Evolutionary conservation across 257 asterid species (phyloP), one percentile per base, ranked within the genome.

Genomic region (Paulownia fortunei): DNA sequence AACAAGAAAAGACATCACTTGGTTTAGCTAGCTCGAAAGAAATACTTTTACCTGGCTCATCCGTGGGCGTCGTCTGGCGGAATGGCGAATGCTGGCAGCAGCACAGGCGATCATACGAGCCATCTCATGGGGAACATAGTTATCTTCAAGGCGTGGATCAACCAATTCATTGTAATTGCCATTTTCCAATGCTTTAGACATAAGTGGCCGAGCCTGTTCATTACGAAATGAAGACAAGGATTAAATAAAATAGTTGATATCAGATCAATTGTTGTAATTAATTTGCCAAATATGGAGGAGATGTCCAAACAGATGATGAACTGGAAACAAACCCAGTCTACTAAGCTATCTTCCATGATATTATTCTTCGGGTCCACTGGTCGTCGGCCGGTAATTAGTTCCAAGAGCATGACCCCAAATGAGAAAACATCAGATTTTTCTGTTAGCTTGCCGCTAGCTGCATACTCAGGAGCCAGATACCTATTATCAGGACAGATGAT

Each of bases 31-130:
- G n/a, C n/a, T n/a, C n/a, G n/a, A n/a, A n/a, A n/a, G n/a, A n/a
- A n/a, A n/a, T n/a, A n/a, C n/a, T n/a, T n/a, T 63, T 78, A 89
- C 97, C 91, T 90, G 97, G 81, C 93, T 87, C 97, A 92, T 92
- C 81, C 80, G 88, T 6, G 97, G 96, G 64, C 97, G 96, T 78
- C 89, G 85, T 82, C 89, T 86, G 19, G 96, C 90, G 16, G 96
- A 92, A 82, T 92, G 92, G 12, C 93, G 96, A 69, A 89, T 83
- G 73, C 93, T 77, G 32, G 93, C 93, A 26, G 91, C 87, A 18
- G 93, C 96, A 60, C 96, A 87, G 1, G 89, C 82, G 12, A 83
- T 85, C 87, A 92, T 81, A 2, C 83, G 88, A 76, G 88, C 85
- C 81, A 92, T 63, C 85, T 92, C 97, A 15, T 82, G 76, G 52